Base-by-base conservation (phyloP, 495 filamentous ascomycete species). In the Peziza echinospora region DNA sequence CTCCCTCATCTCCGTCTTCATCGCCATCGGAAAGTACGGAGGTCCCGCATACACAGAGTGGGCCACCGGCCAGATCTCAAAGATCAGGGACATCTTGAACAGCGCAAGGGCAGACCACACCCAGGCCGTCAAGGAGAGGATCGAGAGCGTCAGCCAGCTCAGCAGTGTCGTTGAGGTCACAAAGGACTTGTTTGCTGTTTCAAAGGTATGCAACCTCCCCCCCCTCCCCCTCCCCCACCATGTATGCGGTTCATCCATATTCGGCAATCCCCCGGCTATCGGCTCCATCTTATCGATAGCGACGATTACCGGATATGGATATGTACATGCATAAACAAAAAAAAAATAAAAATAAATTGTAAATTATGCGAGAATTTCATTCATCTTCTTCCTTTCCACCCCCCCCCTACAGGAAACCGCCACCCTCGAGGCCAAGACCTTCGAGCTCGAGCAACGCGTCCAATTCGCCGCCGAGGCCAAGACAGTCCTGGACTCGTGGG, bases 141-240 rank as follows among this genome's bases (percentile, higher is more conserved):
- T 96, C 61, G 76, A 82, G 61, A 87, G 75, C 64, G 91, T 99
- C 53, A 67, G 84, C 71, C 80, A 93, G 71, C 76, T 99, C 70
- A 74, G 76, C 48, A 73, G 80, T 54, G 91, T 99, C 56, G 80
- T 96, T 56, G 85, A 96, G 51, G 73, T 94, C 59, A 99, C 91
- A 64, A 93, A 92, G 77, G 67, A 77, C 52, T 76, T 99, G 41
- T 99, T 99, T 62, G 84, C 84, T 60, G 91, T 96, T 54, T 99
- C 91, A 53, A 96, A 93, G 83, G 85, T 89, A 65, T 42, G 66
- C 45, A 42, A 42, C 39, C 3, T n/a, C 9, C 21, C 46, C 49
- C 21, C 23, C 54, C 48, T 44, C n/a, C 21, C 17, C 2, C 19
- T 43, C 10, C 5, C n/a, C 41, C 30, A n/a, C n/a, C n/a, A n/a